Percentiles rank a stretch among this genome's conserved stretches.
Conservation (phyloP, 2,329 filamentous ascomycete species). For the Acephala macrosclerotiorum region DNA sequence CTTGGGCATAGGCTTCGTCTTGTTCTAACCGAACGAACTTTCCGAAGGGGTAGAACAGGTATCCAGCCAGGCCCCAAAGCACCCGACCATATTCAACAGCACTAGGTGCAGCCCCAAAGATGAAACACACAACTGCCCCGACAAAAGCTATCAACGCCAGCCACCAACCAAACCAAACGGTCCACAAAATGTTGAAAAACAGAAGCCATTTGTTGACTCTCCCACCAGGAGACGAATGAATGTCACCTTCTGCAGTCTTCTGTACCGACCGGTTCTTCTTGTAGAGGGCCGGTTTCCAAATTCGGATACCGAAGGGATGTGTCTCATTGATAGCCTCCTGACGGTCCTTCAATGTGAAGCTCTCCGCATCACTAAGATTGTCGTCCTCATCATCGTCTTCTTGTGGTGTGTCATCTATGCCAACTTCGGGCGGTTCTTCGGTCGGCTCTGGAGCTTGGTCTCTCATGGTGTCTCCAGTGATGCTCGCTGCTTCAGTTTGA, state of each 20-base stretch:
- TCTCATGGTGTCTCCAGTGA: slow-evolving; percentile 26
- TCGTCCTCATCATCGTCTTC: slow-evolving; percentile 65
- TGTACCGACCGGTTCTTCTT: slow-evolving; percentile 98
- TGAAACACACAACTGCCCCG: slow-evolving; percentile 79
- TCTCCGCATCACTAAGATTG: slow-evolving; percentile 89
- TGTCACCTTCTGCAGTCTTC: slow-evolving; percentile 94
- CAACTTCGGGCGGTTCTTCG: slow-evolving; percentile 28
- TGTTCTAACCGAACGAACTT: slow-evolving; percentile 94
- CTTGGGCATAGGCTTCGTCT: slow-evolving; percentile 92
- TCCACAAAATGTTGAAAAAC: slow-evolving; percentile 91
- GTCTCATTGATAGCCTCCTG: slow-evolving; percentile 99
- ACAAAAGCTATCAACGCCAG: slow-evolving; percentile 78
- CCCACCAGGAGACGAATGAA: slow-evolving; percentile 91
- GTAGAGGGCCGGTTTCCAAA: slow-evolving; percentile 98
- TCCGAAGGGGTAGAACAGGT: slow-evolving; percentile 95
- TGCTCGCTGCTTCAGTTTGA: slow-evolving; percentile 28
- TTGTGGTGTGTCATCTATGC: slow-evolving; percentile 35
- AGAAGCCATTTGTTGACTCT: slow-evolving; percentile 85
- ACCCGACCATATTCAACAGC: slow-evolving; percentile 86
- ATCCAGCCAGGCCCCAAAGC: slow-evolving; percentile 82
- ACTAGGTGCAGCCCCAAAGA: slow-evolving; percentile 81
- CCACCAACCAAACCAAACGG: slow-evolving; percentile 95
- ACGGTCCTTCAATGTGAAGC: slow-evolving; percentile 95
- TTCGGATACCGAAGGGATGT: slow-evolving; percentile 96
- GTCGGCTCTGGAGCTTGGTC: slow-evolving; percentile 9